Conservation (phyloP, 1,284 basidiomycete genomes). For the Singerocomus inundabilis region DNA sequence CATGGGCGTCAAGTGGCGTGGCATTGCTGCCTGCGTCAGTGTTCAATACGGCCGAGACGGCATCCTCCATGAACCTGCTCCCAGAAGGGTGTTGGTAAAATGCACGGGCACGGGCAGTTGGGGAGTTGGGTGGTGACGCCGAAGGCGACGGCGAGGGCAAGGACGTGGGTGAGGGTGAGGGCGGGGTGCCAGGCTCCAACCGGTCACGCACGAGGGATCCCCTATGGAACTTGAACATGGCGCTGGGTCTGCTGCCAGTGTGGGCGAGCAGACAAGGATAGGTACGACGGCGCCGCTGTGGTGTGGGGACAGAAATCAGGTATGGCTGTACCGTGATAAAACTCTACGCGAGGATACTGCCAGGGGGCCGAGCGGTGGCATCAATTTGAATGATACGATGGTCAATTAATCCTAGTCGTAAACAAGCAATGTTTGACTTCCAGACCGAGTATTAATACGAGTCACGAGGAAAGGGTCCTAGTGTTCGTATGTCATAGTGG, state of each 20-base stretch:
- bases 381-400: not conserved
- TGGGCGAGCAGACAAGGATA: too few relatives aligned
- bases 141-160: too few relatives aligned
- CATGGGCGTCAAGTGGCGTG: conserved; percentile 8
- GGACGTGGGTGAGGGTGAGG: too few relatives aligned
- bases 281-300: not conserved
- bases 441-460: not conserved
- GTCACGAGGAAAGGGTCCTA: not conserved
- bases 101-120: not conserved
- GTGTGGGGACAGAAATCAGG: not conserved
- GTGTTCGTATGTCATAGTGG: not conserved
- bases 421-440: not conserved
- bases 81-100: conserved; percentile 24
- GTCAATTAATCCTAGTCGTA: not conserved
- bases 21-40: conserved; percentile 25
- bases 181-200: conserved; percentile 9
- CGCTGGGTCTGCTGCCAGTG: not conserved
- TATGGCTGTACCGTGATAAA: not conserved
- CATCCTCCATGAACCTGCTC: conserved; percentile 32
- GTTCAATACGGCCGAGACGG: conserved; percentile 27
- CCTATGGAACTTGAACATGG: conserved; percentile 27
- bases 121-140: conserved; percentile 22
- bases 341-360: not conserved
- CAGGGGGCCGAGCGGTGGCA: not conserved
- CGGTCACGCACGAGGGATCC: conserved; percentile 12